These are phyloP conservation scores for Pythium aquatile DNA, from an alignment of 352 stramenopile genomes.

Conservation along the genomic window DNA sequence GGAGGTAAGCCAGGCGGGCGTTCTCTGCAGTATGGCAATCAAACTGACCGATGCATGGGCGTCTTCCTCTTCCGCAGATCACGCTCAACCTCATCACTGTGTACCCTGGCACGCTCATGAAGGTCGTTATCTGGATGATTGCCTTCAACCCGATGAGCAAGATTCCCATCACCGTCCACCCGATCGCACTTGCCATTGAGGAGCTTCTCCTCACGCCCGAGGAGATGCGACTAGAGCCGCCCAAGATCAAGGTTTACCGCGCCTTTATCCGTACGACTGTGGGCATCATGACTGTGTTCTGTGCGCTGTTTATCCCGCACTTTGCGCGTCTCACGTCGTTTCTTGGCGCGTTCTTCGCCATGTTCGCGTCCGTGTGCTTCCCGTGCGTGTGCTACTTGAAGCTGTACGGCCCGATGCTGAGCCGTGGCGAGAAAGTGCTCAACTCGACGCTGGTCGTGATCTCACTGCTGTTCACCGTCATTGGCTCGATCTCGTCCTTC, in stretches of 20 bases:
- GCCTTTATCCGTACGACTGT: slow-evolving; percentile 66
- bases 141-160: slow-evolving; percentile 88
- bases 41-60: neutral
- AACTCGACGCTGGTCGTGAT: slow-evolving; percentile 57
- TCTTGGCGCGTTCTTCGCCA: slow-evolving; percentile 82
- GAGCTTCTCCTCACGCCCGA: slow-evolving; percentile 60
- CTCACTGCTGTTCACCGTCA: slow-evolving; percentile 65
- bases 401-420: slow-evolving; percentile 60
- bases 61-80: slow-evolving; percentile 30
- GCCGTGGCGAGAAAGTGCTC: slow-evolving; percentile 45
- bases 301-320: slow-evolving; percentile 74
- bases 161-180: slow-evolving; percentile 83
- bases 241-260: slow-evolving; percentile 47
- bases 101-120: slow-evolving; percentile 58
- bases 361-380: slow-evolving; percentile 81
- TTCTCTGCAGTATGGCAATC: too few species aligned
- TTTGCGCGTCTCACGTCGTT: slow-evolving; percentile 86
- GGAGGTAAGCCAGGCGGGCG: slow-evolving; percentile 31
- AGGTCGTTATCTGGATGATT: slow-evolving; percentile 78
- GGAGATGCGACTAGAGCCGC: slow-evolving; percentile 34
- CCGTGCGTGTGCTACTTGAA: slow-evolving; percentile 85
- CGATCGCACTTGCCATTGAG: slow-evolving; percentile 71
- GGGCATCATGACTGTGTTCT: slow-evolving; percentile 49
- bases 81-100: slow-evolving; percentile 78
- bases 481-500: slow-evolving; percentile 81